Evolutionary conservation across 345 rosid species (phyloP).

Genomic region (Abelmoschus esculentus): DNA sequence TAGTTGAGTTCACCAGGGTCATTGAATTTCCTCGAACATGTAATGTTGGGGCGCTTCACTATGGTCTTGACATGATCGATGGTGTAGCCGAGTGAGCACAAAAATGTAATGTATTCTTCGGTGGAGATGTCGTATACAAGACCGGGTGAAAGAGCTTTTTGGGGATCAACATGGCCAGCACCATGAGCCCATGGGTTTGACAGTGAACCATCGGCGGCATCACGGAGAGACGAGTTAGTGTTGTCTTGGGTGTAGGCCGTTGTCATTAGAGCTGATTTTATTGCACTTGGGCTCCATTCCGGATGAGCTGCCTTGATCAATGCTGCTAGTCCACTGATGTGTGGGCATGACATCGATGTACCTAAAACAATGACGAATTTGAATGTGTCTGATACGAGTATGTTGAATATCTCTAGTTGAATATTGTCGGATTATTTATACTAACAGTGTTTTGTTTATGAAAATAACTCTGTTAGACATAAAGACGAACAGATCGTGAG

Average conservation of each 20-base stretch:
- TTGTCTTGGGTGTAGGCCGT: constrained; percentile 64
- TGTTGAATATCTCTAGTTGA: too few relatives aligned
- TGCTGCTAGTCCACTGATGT: constrained; percentile 83
- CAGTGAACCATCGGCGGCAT: constrained; percentile 49
- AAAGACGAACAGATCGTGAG: neutral
- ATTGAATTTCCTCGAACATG: constrained; percentile 45
- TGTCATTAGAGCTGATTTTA: constrained; percentile 85
- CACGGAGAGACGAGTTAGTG: constrained; percentile 54
- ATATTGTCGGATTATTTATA: too few relatives aligned
- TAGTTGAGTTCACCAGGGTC: constrained; percentile 84
- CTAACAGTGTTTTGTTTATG: neutral
- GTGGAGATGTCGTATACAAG: constrained; percentile 72
- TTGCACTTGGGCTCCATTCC: constrained; percentile 81
- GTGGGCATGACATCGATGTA: constrained; percentile 97
- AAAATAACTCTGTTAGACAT: neutral
- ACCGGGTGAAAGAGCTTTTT: constrained; percentile 70
- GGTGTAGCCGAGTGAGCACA: constrained; percentile 70
- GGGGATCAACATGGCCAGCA: constrained; percentile 80
- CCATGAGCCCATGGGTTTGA: constrained; percentile 72
- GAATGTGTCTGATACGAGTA: too few relatives aligned
- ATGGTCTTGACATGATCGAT: constrained; percentile 47
- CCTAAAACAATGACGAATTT: constrained; percentile 25
- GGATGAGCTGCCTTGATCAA: constrained; percentile 81
- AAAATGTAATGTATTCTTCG: constrained; percentile 54
- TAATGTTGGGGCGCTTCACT: constrained; percentile 54